Percentiles rank a stretch among this genome's conserved stretches.
Conservation (phyloP, 306 rosid species). For the Casuarina equisetifolia region DNA sequence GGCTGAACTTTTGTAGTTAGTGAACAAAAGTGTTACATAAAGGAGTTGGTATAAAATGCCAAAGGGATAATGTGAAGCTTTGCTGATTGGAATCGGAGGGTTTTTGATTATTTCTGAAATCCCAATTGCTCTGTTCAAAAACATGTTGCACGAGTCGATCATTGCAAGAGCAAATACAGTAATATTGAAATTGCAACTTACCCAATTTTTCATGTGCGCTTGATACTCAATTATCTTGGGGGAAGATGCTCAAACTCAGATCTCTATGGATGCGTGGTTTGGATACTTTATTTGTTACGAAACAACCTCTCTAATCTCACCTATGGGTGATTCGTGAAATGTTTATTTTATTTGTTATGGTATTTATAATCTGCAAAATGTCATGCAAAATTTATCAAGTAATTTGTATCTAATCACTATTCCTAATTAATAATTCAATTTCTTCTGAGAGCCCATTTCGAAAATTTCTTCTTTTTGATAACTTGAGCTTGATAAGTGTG, state of each 20-base stretch:
- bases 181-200: neutral
- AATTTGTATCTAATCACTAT: neutral
- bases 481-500: neutral
- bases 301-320: no score
- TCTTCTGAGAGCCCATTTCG: neutral
- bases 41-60: neutral
- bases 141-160: neutral
- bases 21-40: neutral
- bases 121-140: neutral
- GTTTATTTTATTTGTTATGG: no score
- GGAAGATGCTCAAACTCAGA: neutral
- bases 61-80: neutral
- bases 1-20: neutral
- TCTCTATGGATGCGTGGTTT: neutral
- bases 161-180: neutral
- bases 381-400: neutral
- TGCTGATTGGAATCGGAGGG: neutral
- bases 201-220: neutral
- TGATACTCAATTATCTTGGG: neutral
- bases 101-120: neutral
- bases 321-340: no score
- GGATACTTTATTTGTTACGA: neutral
- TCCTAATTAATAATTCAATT: neutral
- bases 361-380: no score
- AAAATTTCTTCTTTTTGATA: neutral